Percentiles rank a stretch among this genome's conserved stretches.
phyloP scores from a whole-genome alignment of 2,329 filamentous ascomycete species.

The Pestalotiopsis sp. region DNA sequence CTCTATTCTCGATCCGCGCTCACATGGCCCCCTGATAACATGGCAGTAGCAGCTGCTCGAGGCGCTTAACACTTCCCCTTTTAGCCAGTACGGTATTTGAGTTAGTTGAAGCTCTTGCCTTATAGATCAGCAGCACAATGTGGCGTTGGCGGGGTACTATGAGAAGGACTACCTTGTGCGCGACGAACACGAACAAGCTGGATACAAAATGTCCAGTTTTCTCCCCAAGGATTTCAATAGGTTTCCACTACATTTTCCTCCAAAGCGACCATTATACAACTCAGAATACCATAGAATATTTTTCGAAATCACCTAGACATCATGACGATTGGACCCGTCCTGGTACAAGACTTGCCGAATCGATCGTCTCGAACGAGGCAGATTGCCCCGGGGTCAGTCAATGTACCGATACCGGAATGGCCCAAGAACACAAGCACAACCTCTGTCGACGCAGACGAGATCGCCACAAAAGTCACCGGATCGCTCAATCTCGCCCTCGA shows the following conservation, averaged over 20 bases:
- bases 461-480: constrained; percentile 38
- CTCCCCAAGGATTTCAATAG: neutral
- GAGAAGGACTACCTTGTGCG: neutral
- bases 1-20: neutral
- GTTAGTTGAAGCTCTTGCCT: neutral
- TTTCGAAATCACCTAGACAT: neutral
- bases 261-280: neutral
- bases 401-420: constrained; percentile 42
- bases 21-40: constrained; percentile 1
- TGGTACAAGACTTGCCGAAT: neutral
- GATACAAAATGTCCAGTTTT: neutral
- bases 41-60: neutral
- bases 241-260: neutral
- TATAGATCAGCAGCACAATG: neutral
- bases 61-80: constrained; percentile 1
- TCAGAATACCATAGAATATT: neutral
- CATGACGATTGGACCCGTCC: constrained; percentile 9
- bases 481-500: constrained; percentile 41
- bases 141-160: neutral
- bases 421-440: constrained; percentile 37
- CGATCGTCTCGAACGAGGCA: constrained; percentile 3
- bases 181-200: neutral
- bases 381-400: constrained; percentile 34
- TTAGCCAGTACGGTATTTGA: neutral
- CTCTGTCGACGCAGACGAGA: constrained; percentile 34